Base-by-base conservation (phyloP, 805 yeast species). In the Lipomyces spencermartinsiae region DNA sequence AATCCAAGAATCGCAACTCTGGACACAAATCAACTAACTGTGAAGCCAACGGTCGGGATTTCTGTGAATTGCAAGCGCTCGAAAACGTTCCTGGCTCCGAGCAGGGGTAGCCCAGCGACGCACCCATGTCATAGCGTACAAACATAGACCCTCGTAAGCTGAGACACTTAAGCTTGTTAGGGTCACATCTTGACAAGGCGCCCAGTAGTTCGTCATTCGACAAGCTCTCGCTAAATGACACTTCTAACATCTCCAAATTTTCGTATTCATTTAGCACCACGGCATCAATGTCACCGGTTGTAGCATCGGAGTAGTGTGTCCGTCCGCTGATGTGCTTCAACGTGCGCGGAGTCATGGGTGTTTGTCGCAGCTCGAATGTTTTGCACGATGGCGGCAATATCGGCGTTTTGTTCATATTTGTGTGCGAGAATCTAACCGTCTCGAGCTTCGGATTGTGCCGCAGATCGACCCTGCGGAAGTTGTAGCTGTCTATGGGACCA, bases 151-250 rank as follows among this genome's bases (percentile, higher is more conserved):
- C 22, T 9, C 60, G 14, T 9, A 64, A 37, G 37, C 39, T 43
- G 8, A 64, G 46, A 37, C 59, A n/a, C 12, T 37, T 55, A n/a
- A 64, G 55, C 29, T 46, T 51, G n/a, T 39, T 16, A 12, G 53
- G 25, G 19, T 64, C 51, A 25, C 67, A 64, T 10, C 67, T 51
- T 10, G 37, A 22, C 31, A 64, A 25, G 0, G 63, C 43, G 25
- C 51, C 60, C 22, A 46, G n/a, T 10, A 64, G 16, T 16, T 59
- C 59, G 25, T 55, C 34, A 22, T 59, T 63, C 19, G 59, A 58
- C 53, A 64, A 46, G 61, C 46, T 64, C 43, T 59, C 67, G 34
- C 63, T 58, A 29, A 49, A 34, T 12, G 55, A 58, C 7, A 64
- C 37, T n/a, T 49, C 37, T 8, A 64, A 33, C 6, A 49, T 56